phyloP scores from a whole-genome alignment of 1,284 basidiomycete species.

The Pseudozyma sp. region DNA sequence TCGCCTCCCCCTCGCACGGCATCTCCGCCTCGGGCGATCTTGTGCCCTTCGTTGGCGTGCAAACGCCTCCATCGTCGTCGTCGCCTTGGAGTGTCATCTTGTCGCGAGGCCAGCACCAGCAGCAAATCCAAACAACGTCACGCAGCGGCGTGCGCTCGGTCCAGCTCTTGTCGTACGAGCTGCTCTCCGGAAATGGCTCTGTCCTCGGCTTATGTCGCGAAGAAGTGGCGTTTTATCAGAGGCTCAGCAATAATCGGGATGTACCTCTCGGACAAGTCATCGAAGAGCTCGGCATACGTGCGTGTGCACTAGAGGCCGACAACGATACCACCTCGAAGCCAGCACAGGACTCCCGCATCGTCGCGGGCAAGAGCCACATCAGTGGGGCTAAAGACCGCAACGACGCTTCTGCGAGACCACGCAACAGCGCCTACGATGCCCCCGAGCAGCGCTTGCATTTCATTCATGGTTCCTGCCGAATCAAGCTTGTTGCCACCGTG shows the following conservation, averaged over 20 bases:
- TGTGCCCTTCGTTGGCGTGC: constrained; percentile 40
- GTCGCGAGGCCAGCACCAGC: constrained; percentile 27
- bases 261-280: constrained; percentile 58
- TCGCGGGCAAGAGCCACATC: constrained; percentile 13
- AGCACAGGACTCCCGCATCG: constrained; percentile 26
- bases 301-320: constrained; percentile 43
- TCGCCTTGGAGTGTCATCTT: constrained; percentile 31
- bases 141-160: constrained; percentile 4
- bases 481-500: constrained; percentile 47
- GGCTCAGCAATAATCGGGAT: constrained; percentile 47
- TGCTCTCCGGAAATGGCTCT: constrained; percentile 23
- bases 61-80: constrained; percentile 7
- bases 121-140: constrained; percentile 19
- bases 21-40: constrained; percentile 42
- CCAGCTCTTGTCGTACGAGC: constrained; percentile 42
- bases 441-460: constrained; percentile 49
- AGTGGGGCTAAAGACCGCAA: constrained; percentile 12
- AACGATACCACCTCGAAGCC: constrained; percentile 15
- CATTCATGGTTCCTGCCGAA: constrained; percentile 47
- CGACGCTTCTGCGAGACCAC: constrained; percentile 6
- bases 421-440: constrained; percentile 26
- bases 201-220: constrained; percentile 34
- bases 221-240: constrained; percentile 56
- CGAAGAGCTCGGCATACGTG: constrained; percentile 56
- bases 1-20: constrained; percentile 43